phyloP scores from a whole-genome alignment of 139 green algal genomes.

The Chlamydomonas incerta region DNA sequence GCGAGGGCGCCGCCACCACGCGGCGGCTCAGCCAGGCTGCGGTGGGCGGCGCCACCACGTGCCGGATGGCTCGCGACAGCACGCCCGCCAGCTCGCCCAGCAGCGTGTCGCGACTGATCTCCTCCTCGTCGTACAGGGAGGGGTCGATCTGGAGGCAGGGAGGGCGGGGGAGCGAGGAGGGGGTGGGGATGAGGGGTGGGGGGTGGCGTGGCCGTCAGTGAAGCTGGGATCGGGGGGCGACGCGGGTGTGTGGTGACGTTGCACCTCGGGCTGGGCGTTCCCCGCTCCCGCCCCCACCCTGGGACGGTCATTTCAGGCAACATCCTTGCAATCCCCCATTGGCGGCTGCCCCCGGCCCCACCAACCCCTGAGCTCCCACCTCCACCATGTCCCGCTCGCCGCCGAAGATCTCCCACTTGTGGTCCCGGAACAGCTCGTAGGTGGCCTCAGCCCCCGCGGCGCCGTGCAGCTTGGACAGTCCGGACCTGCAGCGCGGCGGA shows the following conservation, averaged over 20 bases:
- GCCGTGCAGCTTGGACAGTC: conserved; percentile 29
- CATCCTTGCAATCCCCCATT: no score
- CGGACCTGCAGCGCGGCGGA: background rate
- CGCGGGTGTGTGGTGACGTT: background rate
- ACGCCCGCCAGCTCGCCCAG: conserved; percentile 59
- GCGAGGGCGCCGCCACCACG: background rate
- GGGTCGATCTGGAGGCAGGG: background rate
- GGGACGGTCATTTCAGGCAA: no score
- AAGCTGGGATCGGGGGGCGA: no score
- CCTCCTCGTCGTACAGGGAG: conserved; percentile 22
- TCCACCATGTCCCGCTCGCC: conserved; percentile 24
- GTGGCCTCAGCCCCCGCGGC: background rate
- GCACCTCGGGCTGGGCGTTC: no score
- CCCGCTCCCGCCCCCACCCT: no score
- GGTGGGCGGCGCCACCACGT: conserved; percentile 76
- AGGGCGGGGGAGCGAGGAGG: no score
- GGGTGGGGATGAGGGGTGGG: no score
- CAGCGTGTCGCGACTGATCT: conserved; percentile 61
- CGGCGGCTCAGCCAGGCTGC: conserved; percentile 52
- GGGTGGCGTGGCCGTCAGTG: no score
- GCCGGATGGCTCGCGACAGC: conserved; percentile 63
- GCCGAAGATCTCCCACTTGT: conserved; percentile 65
- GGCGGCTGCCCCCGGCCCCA: no score
- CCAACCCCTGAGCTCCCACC: background rate
- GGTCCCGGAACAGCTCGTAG: conserved; percentile 38